Evolutionary conservation across 164 flowering plant species (phyloP), one percentile per base, ranked within the genome.

Genomic region (Magnolia kwangsiensis): DNA sequence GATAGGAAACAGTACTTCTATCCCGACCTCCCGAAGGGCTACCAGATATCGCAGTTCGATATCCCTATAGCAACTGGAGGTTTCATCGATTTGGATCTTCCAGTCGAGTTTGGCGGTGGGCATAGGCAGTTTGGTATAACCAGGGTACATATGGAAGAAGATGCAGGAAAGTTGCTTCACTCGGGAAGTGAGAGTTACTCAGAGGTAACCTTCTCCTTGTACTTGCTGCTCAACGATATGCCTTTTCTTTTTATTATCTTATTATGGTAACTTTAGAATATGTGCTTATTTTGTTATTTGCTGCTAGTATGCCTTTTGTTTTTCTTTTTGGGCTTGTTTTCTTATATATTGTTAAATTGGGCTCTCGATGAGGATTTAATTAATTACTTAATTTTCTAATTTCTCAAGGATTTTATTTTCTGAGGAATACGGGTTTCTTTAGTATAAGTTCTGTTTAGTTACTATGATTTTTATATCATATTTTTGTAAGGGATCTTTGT

Each of bases 111-210:
- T 89, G 98, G 98, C 69, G 97, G 98, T 20, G 98, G 98, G 72
- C 98, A 92, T 73, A 87, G 92, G 84, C 89, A 82, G 81, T 93
- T 95, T 84, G 96, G 98, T 49, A 84, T 95, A 67, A 95, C 98
- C 10, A 87, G 98, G 75, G 97, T 93, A 83, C 98, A 93, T 78
- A 95, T 95, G 97, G 98, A 95, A 82, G 98, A 95, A 82, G 98
- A 95, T 90, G 98, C 98, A 6, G 98, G 98, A 75, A 95, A 95
- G 89, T 84, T 93, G 65, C 86, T 95, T 76, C 95, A 93, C 80
- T 85, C 93, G 19, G 95, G 82, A 55, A 85, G 68, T 83, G 95
- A 84, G 50, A 87, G 75, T 74, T 81, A 82, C 78, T 92, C 97
- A 55, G 90, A 91, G 95, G 97, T 76, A 85, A 74, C 19, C 19